A percentile compares a stretch with the other conserved stretches of the same genome.
These are phyloP conservation scores for Curvularia hawaiiensis DNA, from an alignment of 2,329 filamentous ascomycete genomes.

Conservation along the genomic window DNA sequence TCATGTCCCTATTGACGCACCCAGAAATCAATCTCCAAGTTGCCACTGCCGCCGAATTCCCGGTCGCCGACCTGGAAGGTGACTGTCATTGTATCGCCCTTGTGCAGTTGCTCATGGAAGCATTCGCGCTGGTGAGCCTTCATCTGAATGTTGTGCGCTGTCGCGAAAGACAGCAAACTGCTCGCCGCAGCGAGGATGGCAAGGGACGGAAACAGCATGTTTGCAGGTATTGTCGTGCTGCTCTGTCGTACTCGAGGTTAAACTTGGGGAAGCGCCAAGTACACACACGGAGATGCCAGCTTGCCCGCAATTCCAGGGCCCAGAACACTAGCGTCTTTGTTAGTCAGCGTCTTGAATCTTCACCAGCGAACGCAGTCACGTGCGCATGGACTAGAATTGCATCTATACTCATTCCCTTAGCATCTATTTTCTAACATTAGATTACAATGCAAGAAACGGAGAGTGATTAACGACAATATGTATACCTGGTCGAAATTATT, in stretches of 20 bases:
- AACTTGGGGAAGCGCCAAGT: slow-evolving; percentile 17
- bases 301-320: slow-evolving; percentile 35
- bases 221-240: slow-evolving; percentile 22
- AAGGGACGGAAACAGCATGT: slow-evolving; percentile 46
- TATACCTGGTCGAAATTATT: too few relatives aligned
- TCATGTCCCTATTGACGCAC: slow-evolving; percentile 56
- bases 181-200: slow-evolving; percentile 53
- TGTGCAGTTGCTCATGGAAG: slow-evolving; percentile 92
- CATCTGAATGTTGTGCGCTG: slow-evolving; percentile 95
- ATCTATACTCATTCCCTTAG: too few relatives aligned
- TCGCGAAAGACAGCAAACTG: slow-evolving; percentile 65
- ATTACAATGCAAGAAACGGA: too few relatives aligned
- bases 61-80: slow-evolving; percentile 97
- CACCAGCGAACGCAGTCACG: too few relatives aligned
- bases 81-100: slow-evolving; percentile 97
- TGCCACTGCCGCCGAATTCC: slow-evolving; percentile 92
- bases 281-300: slow-evolving; percentile 40
- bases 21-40: slow-evolving; percentile 98
- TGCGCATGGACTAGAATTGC: too few relatives aligned
- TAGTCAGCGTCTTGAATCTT: slow-evolving; percentile 7
- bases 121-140: slow-evolving; percentile 93
- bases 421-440: too few relatives aligned
- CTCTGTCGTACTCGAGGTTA: slow-evolving; percentile 15
- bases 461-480: too few relatives aligned
- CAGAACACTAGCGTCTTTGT: slow-evolving; percentile 3